Evolutionary conservation across 768 basidiomycete genomes (phyloP).

Genomic region (Termitomyces bulborhizus): DNA sequence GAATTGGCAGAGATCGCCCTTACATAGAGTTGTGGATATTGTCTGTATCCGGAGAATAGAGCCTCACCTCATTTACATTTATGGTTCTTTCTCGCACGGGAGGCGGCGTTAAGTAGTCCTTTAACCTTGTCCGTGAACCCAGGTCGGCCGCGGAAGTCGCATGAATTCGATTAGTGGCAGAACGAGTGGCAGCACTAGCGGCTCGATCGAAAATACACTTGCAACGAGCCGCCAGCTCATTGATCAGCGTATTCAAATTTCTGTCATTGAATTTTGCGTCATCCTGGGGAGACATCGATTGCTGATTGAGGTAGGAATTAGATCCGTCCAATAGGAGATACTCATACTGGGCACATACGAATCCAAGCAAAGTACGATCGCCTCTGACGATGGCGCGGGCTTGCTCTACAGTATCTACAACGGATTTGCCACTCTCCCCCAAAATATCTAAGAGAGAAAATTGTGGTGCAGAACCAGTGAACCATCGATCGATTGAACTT

Average conservation of each 20-base stretch:
- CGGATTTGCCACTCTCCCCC: constrained; percentile 24
- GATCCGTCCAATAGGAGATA: constrained; percentile 1
- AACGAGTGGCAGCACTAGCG: constrained; percentile 57
- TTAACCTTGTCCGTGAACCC: constrained; percentile 24
- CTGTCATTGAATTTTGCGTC: constrained; percentile 54
- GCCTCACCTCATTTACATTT: constrained; percentile 43
- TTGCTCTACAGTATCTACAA: constrained; percentile 37
- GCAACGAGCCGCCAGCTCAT: constrained; percentile 56
- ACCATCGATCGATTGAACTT: constrained; percentile 77
- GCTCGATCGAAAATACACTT: constrained; percentile 57
- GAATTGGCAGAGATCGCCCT: constrained; percentile 43
- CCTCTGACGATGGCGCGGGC: constrained; percentile 44
- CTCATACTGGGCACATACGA: constrained; percentile 32
- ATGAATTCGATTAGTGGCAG: constrained; percentile 38
- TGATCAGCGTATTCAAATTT: constrained; percentile 61
- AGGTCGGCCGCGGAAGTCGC: constrained; percentile 17
- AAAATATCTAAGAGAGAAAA: constrained; percentile 47
- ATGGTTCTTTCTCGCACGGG: constrained; percentile 52
- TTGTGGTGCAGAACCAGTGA: constrained; percentile 54
- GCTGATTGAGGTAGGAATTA: constrained; percentile 4
- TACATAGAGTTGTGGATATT: constrained; percentile 27
- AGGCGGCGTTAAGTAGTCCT: constrained; percentile 22
- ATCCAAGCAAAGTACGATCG: constrained; percentile 43
- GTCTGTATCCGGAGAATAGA: constrained; percentile 15
- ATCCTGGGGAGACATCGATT: constrained; percentile 35